Percentiles rank a stretch among this genome's conserved stretches.
These are phyloP conservation scores for Naganishia sp. DNA, from an alignment of 1,284 basidiomycete genomes.

Conservation along the genomic window DNA sequence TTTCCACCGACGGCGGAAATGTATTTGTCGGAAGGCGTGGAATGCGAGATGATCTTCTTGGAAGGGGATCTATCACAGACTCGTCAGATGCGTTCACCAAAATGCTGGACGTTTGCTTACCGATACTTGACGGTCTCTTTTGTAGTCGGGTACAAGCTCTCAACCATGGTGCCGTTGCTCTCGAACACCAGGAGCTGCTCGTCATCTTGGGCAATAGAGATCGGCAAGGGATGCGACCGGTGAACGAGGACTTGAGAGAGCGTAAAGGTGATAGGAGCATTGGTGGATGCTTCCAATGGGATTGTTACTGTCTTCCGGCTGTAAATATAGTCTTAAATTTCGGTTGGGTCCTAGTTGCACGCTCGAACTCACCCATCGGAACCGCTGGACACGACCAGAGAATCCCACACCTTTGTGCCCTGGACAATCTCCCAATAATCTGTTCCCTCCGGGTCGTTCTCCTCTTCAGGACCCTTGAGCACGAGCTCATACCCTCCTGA, in stretches of 20 bases:
- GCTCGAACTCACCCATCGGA: slow-evolving; percentile 11
- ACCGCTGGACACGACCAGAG: background rate
- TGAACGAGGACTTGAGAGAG: slow-evolving; percentile 75
- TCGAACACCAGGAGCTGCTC: slow-evolving; percentile 76
- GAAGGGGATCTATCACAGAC: slow-evolving; percentile 28
- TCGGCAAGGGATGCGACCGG: slow-evolving; percentile 72
- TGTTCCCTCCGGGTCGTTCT: slow-evolving; percentile 72
- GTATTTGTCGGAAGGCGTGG: slow-evolving; percentile 52
- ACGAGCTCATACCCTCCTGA: slow-evolving; percentile 70
- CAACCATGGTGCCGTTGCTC: slow-evolving; percentile 64
- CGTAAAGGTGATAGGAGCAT: slow-evolving; percentile 68
- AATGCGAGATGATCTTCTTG: slow-evolving; percentile 65
- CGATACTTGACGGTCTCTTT: slow-evolving; percentile 82
- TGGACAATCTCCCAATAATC: slow-evolving; percentile 57
- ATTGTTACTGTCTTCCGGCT: slow-evolving; percentile 50
- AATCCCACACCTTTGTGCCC: slow-evolving; percentile 20
- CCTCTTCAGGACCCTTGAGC: slow-evolving; percentile 64
- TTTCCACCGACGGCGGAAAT: slow-evolving; percentile 47
- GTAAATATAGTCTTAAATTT: background rate
- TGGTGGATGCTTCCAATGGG: slow-evolving; percentile 29
- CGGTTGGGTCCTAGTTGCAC: too few relatives aligned
- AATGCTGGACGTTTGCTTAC: slow-evolving; percentile 56
- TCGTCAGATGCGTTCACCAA: background rate
- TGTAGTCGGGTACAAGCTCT: slow-evolving; percentile 78
- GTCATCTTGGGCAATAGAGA: slow-evolving; percentile 72